Evolutionary conservation across 2,329 filamentous ascomycete species (phyloP).

Genomic region (Lachnellula suecica): DNA sequence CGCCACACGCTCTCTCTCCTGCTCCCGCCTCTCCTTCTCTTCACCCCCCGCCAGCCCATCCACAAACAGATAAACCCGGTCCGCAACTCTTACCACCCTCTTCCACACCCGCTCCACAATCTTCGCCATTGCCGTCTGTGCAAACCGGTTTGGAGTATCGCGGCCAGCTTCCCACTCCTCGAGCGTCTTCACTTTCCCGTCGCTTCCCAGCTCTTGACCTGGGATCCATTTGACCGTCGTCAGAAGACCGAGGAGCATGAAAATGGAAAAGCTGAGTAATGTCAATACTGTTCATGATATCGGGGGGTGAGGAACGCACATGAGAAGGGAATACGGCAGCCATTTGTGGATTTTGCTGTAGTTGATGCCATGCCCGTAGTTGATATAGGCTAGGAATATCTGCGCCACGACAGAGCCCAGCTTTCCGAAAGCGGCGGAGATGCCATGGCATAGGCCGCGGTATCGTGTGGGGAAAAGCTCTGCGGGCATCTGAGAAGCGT

Average conservation of each 20-base stretch:
- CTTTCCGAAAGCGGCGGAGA: conserved; percentile 67
- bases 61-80: conserved; percentile 9
- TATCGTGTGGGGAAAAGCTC: conserved; percentile 66
- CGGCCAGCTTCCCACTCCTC: conserved; percentile 23
- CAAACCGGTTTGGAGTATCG: conserved; percentile 12
- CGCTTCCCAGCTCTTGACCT: conserved; percentile 11
- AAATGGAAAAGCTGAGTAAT: conserved; percentile 18
- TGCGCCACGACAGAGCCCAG: conserved; percentile 62
- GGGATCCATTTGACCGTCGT: conserved; percentile 19
- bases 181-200: conserved; percentile 17
- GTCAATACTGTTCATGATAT: conserved; percentile 10
- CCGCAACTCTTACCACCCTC: neutral
- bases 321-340: conserved; percentile 23
- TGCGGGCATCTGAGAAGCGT: conserved; percentile 62
- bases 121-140: conserved; percentile 6
- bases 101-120: conserved; percentile 10
- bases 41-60: conserved; percentile 15
- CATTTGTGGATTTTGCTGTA: conserved; percentile 16
- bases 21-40: conserved; percentile 6
- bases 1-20: conserved; percentile 29
- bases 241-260: conserved; percentile 23
- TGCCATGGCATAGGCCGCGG: conserved; percentile 60
- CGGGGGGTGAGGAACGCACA: no score
- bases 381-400: conserved; percentile 17
- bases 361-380: conserved; percentile 16